Conservation (phyloP, 164 flowering plant species). For the Magnolia kwangsiensis region DNA sequence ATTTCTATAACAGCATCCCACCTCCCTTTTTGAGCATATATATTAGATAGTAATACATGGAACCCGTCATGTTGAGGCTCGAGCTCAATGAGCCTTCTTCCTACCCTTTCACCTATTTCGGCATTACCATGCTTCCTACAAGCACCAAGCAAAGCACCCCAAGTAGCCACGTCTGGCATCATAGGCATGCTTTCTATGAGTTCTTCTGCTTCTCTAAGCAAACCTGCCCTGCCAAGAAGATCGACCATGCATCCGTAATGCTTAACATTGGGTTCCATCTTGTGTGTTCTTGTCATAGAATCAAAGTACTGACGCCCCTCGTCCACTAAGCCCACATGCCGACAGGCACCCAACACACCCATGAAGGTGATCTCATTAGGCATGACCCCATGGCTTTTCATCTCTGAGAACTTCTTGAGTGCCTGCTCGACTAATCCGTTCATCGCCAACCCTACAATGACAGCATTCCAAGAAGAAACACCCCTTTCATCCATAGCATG, state of each 20-base stretch:
- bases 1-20: constrained; percentile 34
- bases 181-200: constrained; percentile 41
- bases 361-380: constrained; percentile 48
- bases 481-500: constrained; percentile 32
- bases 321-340: constrained; percentile 41
- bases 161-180: constrained; percentile 40
- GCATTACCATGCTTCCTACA: constrained; percentile 33
- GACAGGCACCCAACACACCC: constrained; percentile 45
- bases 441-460: constrained; percentile 40
- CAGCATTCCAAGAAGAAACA: constrained; percentile 46
- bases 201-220: constrained; percentile 40
- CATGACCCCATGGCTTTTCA: constrained; percentile 22
- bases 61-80: constrained; percentile 44
- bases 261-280: constrained; percentile 38
- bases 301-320: constrained; percentile 36
- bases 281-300: constrained; percentile 28
- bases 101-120: constrained; percentile 41
- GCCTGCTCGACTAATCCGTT: constrained; percentile 34
- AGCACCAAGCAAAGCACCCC: constrained; percentile 55
- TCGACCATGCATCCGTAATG: constrained; percentile 60
- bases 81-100: constrained; percentile 33
- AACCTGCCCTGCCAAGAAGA: constrained; percentile 43
- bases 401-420: constrained; percentile 30
- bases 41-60: constrained; percentile 41
- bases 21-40: constrained; percentile 35